A percentile compares a stretch with the other conserved stretches of the same genome.
Conservation (phyloP, 2,329 filamentous ascomycete species). For the Colletotrichum tamarilloi region DNA sequence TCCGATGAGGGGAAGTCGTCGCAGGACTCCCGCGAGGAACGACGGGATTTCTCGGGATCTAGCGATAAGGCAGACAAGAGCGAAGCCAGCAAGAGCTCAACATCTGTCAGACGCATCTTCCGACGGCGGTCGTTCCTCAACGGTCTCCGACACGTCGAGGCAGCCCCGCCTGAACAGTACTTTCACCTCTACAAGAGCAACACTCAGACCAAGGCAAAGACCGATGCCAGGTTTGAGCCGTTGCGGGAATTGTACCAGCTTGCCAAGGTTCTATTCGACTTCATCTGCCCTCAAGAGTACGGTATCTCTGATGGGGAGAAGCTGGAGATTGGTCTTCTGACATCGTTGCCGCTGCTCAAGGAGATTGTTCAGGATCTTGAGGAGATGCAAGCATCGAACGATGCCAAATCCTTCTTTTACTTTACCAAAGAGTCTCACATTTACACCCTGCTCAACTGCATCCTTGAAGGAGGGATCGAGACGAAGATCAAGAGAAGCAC, state of each 20-base stretch:
- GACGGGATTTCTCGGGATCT: constrained; percentile 47
- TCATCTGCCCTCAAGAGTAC: constrained; percentile 98
- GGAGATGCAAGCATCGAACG: constrained; percentile 94
- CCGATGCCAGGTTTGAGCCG: constrained; percentile 86
- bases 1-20: constrained; percentile 52
- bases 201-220: constrained; percentile 79
- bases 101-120: constrained; percentile 63
- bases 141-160: constrained; percentile 61
- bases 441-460: constrained; percentile 97
- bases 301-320: constrained; percentile 96
- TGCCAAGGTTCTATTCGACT: constrained; percentile 96
- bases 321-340: constrained; percentile 96
- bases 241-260: constrained; percentile 93
- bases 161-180: constrained; percentile 76
- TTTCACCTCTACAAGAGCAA: constrained; percentile 90
- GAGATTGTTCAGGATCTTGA: constrained; percentile 98
- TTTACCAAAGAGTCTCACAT: constrained; percentile 99
- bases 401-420: constrained; percentile 97
- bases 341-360: constrained; percentile 90
- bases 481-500: constrained; percentile 96
- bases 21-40: constrained; percentile 49
- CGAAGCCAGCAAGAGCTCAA: constrained; percentile 44
- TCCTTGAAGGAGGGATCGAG: constrained; percentile 94
- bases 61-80: constrained; percentile 55
- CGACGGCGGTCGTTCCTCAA: constrained; percentile 71